Evolutionary conservation across 306 rosid genomes (phyloP), one percentile per base, ranked within the genome.

Genomic region (Carpinus fangiana): DNA sequence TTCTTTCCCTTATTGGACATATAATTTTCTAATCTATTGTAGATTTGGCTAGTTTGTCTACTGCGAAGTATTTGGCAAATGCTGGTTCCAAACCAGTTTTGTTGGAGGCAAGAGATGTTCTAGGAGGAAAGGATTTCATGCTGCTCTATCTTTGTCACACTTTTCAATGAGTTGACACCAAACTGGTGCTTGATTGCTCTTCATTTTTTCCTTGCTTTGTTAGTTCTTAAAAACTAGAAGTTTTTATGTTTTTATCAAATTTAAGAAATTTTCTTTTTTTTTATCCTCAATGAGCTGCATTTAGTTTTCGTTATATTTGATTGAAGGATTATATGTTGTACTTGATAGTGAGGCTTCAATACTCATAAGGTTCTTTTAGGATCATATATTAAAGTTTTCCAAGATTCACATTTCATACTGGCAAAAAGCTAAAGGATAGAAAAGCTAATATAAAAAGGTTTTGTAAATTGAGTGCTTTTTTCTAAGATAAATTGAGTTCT

Each of bases 61-160:
- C 98, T 74, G 98, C 98, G 54, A 95, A 95, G 72, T 95, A 95
- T 84, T 86, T 95, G 89, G 98, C 98, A 41, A 98, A 95, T 87
- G 98, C 98, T 47, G 98, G 98, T 67, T 98, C 92, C 85, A 91
- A 88, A 76, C 98, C 98, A 76, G 48, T 92, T 59, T 79, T 95
- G 78, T 85, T 95, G 78, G 98, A 95, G 84, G 93, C 98, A 67
- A 89, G 97, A 86, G 98, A 95, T 72, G 98, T 95, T 76, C 88
- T 95, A 76, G 98, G 98, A 80, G 98, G 98, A 88, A 95, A 95
- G 98, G 98, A 90, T 80, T 78, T 84, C 75, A 76, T 53, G 76
- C 89, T 81, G 28, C 54, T 73, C 43, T 72, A 65, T 73, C 78
- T 77, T 83, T 47, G 48, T 79, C 84, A 64, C 70, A 46, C 64